Base-by-base conservation (phyloP, 768 basidiomycete genomes). In the Calocybe indica region DNA sequence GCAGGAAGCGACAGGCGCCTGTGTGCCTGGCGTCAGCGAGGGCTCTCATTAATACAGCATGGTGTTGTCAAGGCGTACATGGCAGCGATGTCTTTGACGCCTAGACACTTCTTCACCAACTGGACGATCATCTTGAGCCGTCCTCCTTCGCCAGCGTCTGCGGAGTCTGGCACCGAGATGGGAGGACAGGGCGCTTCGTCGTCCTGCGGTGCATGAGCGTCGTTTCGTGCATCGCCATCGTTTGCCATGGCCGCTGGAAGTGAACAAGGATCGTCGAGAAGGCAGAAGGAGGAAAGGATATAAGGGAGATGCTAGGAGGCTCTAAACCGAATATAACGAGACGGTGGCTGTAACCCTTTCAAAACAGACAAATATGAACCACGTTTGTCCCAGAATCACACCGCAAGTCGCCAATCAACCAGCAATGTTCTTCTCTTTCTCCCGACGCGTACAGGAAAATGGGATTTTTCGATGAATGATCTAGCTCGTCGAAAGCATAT, bases 1-100 rank as follows among this genome's bases (percentile, higher is more conserved):
- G 94, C 93, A 2, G 94, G 94, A 36, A 97, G 70, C 0, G 93
- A 96, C 29, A 97, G 70, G 41, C 93, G 89, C 80, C 93, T 96
- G 48, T 29, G 40, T 46, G 22, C 40, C 39, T 15, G 38, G 46
- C 28, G 44, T 49, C 40, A 46, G 40, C 40, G 31, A 49, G 36
- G 53, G 31, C 15, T 39, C 29, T 28, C 1, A 28, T 43, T 14
- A 28, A 34, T 45, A 38, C 46, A 43, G 48, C 28, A 37, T 37
- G 22, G 40, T 1, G 47, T 29, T 40, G 29, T 43, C 14, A n/a
- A 28, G 5, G 79, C 83, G 51, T 57, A 93, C 93, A 96, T 89
- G 31, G 92, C 76, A 52, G 92, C 93, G 52, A 97, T 90, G 62
- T 96, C 94, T 68, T 94, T 93, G 38, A 95, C 92, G 5, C 92